Base-by-base conservation (phyloP, 371 early-diverging fungal genomes). In the Dichotomocladium elegans region DNA sequence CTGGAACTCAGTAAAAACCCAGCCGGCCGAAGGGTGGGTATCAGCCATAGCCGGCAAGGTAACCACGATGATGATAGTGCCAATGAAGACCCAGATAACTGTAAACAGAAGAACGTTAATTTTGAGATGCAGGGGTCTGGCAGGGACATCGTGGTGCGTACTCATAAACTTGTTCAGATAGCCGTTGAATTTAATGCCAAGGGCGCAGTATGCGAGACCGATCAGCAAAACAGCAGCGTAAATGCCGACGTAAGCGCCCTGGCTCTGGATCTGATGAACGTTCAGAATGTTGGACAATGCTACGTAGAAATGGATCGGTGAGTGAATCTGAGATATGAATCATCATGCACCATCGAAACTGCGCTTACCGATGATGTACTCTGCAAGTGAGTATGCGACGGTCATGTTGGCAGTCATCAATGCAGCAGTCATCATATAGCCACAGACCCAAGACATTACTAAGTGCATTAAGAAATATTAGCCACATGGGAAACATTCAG, bases 361-460 rank as follows among this genome's bases (percentile, higher is more conserved):
- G n/a, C n/a, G n/a, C 37, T 17, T 56, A 58, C 66, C 56, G 27
- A 61, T 43, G 31, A 66, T 60, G 17, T 66, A 65, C 26, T 71
- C 53, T 5, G 61, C 52, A 14, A 47, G 28, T 3, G 55, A 60
- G 44, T 58, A 72, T 1, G 67, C 69, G 1, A 72, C 34, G 8
- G 73, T 69, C 56, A 66, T 66, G 21, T 34, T 51, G 6, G 58
- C 59, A 0, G 74, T 58, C 1, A 70, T 15, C 7, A 63, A 25
- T 4, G 63, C 74, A 22, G 60, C 60, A 3, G 67, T 47, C 45
- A 64, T 61, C 1, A 64, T 47, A 40, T 65, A 73, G 1, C 74
- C 74, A 26, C 48, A 51, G 10, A 70, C 53, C 63, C 64, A 73
- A 6, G 74, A 51, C 70, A 70, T 73, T 31, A 73, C 67, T 71